Evolutionary conservation across 495 filamentous ascomycete genomes (phyloP).

Genomic region (Wilcoxina mikolae): DNA sequence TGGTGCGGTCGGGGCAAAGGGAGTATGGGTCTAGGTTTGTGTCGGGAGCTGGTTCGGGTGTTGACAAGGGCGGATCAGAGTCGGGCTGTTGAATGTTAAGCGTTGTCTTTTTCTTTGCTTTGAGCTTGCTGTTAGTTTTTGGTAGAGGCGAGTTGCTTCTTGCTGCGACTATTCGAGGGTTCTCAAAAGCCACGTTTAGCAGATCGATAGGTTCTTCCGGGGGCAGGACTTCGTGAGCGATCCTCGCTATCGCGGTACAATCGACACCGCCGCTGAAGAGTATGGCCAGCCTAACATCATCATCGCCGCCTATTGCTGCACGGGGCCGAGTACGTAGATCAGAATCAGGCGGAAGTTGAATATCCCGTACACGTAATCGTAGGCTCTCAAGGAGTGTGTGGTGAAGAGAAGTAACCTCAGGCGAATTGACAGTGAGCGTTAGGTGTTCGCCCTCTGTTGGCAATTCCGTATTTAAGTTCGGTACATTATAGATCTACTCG

Average conservation of each 20-base stretch:
- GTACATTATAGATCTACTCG: conserved; percentile 1
- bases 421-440: conserved; percentile 26
- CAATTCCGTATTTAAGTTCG: not conserved
- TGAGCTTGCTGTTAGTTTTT: conserved; percentile 2
- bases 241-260: conserved; percentile 71
- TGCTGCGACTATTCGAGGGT: conserved; percentile 54
- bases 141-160: conserved; percentile 20
- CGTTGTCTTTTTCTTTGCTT: conserved; percentile 12
- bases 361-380: conserved; percentile 45
- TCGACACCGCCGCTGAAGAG: conserved; percentile 92
- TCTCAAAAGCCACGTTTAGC: conserved; percentile 93
- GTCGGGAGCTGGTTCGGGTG: no score
- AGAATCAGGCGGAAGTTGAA: conserved; percentile 43
- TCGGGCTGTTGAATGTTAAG: conserved; percentile 7
- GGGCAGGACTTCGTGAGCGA: conserved; percentile 68
- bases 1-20: conserved; percentile 75
- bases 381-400: conserved; percentile 50
- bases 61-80: not conserved
- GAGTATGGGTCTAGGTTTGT: conserved; percentile 46
- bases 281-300: conserved; percentile 44
- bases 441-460: not conserved
- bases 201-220: conserved; percentile 58
- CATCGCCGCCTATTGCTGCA: not conserved
- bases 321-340: not conserved
- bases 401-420: conserved; percentile 42